Evolutionary conservation across 352 stramenopile species (phyloP), one percentile per base, ranked within the genome.

Genomic region (Phytophthora pseudosyringae): DNA sequence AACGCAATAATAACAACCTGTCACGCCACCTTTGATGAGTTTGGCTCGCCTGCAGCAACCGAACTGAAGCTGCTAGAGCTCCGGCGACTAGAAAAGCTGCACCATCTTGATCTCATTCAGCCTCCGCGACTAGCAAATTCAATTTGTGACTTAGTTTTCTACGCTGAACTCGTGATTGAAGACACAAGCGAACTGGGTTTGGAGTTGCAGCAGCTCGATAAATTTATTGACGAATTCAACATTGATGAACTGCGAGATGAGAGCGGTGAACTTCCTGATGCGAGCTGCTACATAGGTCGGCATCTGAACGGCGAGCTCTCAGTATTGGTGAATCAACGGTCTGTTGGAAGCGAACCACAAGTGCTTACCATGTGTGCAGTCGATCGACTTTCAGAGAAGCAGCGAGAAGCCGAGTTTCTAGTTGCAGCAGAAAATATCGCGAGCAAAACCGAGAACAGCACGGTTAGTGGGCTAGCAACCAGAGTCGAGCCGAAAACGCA

Each of bases 11-110:
- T 57, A 12, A 36, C 16, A 1, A 47, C 57, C 1, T 58, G 46
- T 10, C 57, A 65, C 33, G 57, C 57, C 5, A 65, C 47, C 8
- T 65, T 58, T 45, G 46, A 65, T 10, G 36, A 65, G 11, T 57
- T 38, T 12, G 32, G 15, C 15, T 55, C 43, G 3, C 26, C 3
- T 13, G 44, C 44, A 33, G 36, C 31, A 10, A 58, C 40, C 39
- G 47, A 65, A 2, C 9, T 58, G 0, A 50, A 50, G 3, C 44
- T 35, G 29, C 29, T 64, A 26, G 45, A 64, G 16, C 38, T 64
- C 5, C 3, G 11, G 1, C 2, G 44, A 35, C 44, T 63, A 3
- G 11, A 31, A 33, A 39, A 50, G 5, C 11, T 36, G 1, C 26
- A 28, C 3, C 21, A 41, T 1, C 35, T 64, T 0, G 44, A 55